Conservation (phyloP, 805 yeast species). For the Lipomyces kockii region DNA sequence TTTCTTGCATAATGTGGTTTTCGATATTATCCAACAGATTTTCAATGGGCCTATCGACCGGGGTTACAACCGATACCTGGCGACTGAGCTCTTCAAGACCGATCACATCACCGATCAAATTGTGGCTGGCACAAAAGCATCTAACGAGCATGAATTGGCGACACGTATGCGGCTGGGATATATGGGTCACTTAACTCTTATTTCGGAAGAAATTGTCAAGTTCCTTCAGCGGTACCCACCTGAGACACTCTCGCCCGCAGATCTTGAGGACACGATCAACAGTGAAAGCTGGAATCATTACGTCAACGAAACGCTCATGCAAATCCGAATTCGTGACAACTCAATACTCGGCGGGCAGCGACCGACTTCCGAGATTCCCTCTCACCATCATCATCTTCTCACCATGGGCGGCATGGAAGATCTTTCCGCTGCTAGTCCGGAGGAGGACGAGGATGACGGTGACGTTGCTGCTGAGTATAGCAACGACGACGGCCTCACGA, state of each 20-base stretch:
- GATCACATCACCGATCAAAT: conserved; percentile 63
- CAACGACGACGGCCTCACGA: conserved; percentile 25
- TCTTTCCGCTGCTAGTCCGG: conserved; percentile 32
- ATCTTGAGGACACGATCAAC: conserved; percentile 53
- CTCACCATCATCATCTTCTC: conserved; percentile 27
- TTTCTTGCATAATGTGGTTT: conserved; percentile 94
- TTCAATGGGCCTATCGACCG: conserved; percentile 84
- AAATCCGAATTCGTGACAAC: conserved; percentile 91
- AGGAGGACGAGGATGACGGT: conserved; percentile 38
- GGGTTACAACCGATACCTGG: conserved; percentile 80
- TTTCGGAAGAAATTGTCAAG: conserved; percentile 94
- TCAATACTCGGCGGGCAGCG: conserved; percentile 86
- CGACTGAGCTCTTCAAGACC: conserved; percentile 71
- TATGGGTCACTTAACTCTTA: conserved; percentile 94
- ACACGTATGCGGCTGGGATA: conserved; percentile 79
- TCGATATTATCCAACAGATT: conserved; percentile 93
- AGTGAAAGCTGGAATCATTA: conserved; percentile 76
- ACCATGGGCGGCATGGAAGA: conserved; percentile 39
- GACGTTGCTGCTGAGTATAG: conserved; percentile 38
- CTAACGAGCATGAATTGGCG: conserved; percentile 63
- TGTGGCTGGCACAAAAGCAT: conserved; percentile 63
- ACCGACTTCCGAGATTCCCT: conserved; percentile 42
- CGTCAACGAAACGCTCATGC: conserved; percentile 79
- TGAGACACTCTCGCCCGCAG: conserved; percentile 59
- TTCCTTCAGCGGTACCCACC: conserved; percentile 67